These are phyloP conservation scores for Phyllosticta paracitricarpa DNA, from an alignment of 2,329 filamentous ascomycete genomes.

Conservation along the genomic window DNA sequence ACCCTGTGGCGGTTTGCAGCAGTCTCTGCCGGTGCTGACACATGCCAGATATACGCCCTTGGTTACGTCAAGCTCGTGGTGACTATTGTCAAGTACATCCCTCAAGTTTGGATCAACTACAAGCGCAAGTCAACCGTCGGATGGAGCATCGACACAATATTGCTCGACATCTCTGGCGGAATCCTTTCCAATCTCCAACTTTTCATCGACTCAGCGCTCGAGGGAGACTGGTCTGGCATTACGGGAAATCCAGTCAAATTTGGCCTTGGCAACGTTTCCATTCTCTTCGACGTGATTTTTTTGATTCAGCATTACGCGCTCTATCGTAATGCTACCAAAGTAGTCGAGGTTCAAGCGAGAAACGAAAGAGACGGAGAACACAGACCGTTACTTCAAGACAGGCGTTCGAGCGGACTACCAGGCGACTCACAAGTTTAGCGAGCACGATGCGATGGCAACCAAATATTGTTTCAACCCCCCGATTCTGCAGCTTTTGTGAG, in stretches of 20 bases:
- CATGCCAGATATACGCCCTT: slow-evolving; percentile 49
- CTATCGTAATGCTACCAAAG: slow-evolving; percentile 41
- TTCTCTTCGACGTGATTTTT: slow-evolving; percentile 80
- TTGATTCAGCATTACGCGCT: slow-evolving; percentile 80
- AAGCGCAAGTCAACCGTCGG: slow-evolving; percentile 75
- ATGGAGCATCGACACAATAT: slow-evolving; percentile 77
- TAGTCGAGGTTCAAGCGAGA: slow-evolving; percentile 19
- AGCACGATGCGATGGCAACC: background rate
- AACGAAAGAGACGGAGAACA: background rate
- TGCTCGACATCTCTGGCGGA: slow-evolving; percentile 75
- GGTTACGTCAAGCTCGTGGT: slow-evolving; percentile 84
- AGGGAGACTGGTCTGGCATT: slow-evolving; percentile 81
- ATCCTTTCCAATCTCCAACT: slow-evolving; percentile 74
- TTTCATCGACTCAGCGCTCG: slow-evolving; percentile 71
- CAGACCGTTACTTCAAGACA: background rate
- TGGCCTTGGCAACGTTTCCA: slow-evolving; percentile 71
- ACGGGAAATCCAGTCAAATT: slow-evolving; percentile 90
- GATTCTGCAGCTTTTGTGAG: background rate
- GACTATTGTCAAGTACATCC: slow-evolving; percentile 86
- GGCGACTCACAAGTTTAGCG: background rate
- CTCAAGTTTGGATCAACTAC: slow-evolving; percentile 61
- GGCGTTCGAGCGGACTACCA: background rate
- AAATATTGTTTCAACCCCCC: background rate
- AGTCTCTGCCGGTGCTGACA: background rate
- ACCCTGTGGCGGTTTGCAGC: background rate